These are phyloP conservation scores for Gamarada debralockiae DNA, from an alignment of 495 filamentous ascomycete genomes.

Conservation along the genomic window DNA sequence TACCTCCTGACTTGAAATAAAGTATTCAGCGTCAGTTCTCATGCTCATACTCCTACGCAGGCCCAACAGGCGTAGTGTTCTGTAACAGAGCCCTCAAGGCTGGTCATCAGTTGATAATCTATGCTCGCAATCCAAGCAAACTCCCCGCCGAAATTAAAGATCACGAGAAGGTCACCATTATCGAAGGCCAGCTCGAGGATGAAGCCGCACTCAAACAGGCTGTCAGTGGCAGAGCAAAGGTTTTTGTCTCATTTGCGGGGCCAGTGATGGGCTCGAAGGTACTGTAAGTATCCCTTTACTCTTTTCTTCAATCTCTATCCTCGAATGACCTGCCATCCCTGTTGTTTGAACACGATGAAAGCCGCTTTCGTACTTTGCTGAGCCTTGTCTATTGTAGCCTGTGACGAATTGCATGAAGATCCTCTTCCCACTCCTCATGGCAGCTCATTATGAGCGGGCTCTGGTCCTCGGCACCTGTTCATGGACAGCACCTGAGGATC, in stretches of 20 bases:
- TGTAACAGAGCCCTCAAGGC: background rate
- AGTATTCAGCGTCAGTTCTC: too few species aligned
- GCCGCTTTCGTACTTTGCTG: too few species aligned
- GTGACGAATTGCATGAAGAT: background rate
- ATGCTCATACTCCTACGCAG: too few species aligned
- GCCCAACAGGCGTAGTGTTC: background rate
- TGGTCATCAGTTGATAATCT: background rate
- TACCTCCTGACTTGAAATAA: too few species aligned
- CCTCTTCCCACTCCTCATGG: background rate
- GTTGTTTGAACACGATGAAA: background rate
- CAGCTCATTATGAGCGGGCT: background rate
- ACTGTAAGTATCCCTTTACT: too few species aligned
- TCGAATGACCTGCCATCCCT: background rate
- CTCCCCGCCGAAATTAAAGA: background rate
- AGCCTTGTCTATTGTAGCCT: too few species aligned
- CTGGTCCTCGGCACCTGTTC: background rate
- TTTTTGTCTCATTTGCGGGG: background rate
- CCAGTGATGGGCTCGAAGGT: background rate
- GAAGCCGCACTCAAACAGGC: background rate
- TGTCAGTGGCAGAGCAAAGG: background rate
- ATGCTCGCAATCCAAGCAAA: background rate
- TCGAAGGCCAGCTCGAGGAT: background rate
- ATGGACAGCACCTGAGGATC: background rate
- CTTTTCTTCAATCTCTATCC: too few species aligned
- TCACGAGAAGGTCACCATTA: background rate